Conservation (phyloP, 257 asterid species). For the Solanum appendiculatum region DNA sequence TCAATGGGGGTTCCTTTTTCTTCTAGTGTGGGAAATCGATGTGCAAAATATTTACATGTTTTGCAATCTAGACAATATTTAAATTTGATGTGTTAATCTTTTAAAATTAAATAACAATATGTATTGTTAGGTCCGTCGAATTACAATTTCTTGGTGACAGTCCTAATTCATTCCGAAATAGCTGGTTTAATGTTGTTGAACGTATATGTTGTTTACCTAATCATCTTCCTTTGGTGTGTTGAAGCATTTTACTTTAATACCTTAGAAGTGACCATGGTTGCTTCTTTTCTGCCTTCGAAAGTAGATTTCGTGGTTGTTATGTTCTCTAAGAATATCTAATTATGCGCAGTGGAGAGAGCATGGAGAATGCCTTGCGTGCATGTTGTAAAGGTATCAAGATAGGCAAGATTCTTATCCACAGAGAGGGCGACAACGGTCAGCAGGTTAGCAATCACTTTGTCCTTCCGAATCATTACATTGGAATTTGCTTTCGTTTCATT, state of each 20-base stretch:
- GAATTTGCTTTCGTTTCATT: not conserved
- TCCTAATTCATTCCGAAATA: not conserved
- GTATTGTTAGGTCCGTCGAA: not conserved
- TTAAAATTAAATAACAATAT: not conserved
- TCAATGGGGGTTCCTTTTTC: not conserved
- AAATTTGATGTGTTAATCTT: not conserved
- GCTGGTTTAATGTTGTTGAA: not conserved
- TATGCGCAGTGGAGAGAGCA: conserved; percentile 64
- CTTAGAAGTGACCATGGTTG: not conserved
- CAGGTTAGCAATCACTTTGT: not conserved
- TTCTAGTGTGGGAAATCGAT: not conserved
- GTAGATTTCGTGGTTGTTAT: not conserved
- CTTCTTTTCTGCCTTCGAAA: not conserved
- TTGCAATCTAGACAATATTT: not conserved
- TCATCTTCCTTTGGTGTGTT: not conserved
- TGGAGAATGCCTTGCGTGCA: conserved; percentile 32
- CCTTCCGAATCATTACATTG: not conserved
- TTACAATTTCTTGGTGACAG: not conserved
- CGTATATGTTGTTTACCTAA: not conserved
- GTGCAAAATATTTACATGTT: not conserved
- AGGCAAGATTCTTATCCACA: conserved; percentile 7
- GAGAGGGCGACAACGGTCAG: conserved; percentile 9
- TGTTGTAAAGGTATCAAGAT: conserved; percentile 10
- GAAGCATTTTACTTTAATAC: not conserved
- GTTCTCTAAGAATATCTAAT: not conserved